Evolutionary conservation across 1,284 basidiomycete genomes (phyloP).

Genomic region (Neotropicomus parvogracilis): DNA sequence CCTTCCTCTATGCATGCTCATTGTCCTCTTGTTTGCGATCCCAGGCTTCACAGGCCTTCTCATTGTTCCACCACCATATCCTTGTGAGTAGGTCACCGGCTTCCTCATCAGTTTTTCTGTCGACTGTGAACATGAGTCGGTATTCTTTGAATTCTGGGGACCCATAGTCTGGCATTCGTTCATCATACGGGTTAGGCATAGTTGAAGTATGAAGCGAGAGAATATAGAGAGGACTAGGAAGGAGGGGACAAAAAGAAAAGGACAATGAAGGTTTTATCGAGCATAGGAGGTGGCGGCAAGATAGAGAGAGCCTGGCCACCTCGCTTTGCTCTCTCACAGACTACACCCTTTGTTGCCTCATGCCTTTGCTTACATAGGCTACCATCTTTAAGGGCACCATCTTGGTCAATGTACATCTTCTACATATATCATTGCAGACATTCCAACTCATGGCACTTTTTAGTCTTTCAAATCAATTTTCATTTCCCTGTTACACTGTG

Average conservation of each 20-base stretch:
- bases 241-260: background rate
- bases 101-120: background rate
- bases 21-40: background rate
- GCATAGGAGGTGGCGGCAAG: background rate
- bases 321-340: background rate
- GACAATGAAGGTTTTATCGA: too few relatives aligned
- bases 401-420: too few relatives aligned
- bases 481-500: too few relatives aligned
- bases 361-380: background rate
- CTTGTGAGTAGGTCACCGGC: background rate
- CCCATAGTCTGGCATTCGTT: background rate
- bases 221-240: background rate
- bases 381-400: too few relatives aligned
- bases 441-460: too few relatives aligned
- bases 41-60: background rate
- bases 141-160: background rate
- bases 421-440: too few relatives aligned
- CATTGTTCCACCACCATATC: background rate
- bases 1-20: background rate
- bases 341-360: background rate
- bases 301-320: background rate
- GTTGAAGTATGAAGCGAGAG: background rate
- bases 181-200: background rate
- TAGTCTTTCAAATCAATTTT: too few relatives aligned
- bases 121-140: background rate